Evolutionary conservation across 2,329 filamentous ascomycete genomes (phyloP).

Genomic region (Scedosporium apiospermum): DNA sequence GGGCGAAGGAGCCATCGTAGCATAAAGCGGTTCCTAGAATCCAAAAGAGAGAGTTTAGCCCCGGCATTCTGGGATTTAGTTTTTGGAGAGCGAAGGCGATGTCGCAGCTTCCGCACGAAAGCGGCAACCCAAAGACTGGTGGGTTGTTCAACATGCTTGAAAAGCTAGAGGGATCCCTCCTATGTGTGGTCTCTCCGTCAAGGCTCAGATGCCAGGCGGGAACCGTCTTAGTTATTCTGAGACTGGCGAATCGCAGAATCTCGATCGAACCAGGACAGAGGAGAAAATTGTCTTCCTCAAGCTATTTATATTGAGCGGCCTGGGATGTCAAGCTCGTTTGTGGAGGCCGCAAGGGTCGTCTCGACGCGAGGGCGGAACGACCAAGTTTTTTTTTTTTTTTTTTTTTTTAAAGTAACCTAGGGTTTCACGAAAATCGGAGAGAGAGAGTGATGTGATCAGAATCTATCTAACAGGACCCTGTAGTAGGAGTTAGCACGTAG

Average conservation of each 20-base stretch:
- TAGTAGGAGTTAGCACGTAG: conserved; percentile 35
- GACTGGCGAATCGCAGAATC: too few relatives aligned
- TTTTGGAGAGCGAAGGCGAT: not conserved
- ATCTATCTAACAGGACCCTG: conserved; percentile 97
- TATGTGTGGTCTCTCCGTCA: too few relatives aligned
- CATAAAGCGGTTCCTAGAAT: not conserved
- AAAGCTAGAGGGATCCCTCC: not conserved
- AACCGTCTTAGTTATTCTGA: too few relatives aligned
- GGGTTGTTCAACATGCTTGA: not conserved
- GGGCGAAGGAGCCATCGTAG: not conserved
- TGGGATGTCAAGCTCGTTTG: too few relatives aligned
- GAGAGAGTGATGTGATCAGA: conserved; percentile 58
- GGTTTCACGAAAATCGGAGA: not conserved
- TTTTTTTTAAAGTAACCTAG: too few relatives aligned
- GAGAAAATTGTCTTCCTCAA: too few relatives aligned
- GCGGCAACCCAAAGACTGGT: not conserved
- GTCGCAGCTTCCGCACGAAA: not conserved
- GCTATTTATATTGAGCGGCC: too few relatives aligned
- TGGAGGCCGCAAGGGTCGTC: too few relatives aligned
- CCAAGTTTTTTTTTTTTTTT: not conserved
- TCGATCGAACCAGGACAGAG: too few relatives aligned
- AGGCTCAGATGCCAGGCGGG: too few relatives aligned
- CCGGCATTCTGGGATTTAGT: not conserved
- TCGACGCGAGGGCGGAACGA: too few relatives aligned
- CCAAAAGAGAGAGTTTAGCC: not conserved